These are phyloP conservation scores for Agroathelia rolfsii DNA, from an alignment of 1,284 basidiomycete genomes.

Conservation along the genomic window DNA sequence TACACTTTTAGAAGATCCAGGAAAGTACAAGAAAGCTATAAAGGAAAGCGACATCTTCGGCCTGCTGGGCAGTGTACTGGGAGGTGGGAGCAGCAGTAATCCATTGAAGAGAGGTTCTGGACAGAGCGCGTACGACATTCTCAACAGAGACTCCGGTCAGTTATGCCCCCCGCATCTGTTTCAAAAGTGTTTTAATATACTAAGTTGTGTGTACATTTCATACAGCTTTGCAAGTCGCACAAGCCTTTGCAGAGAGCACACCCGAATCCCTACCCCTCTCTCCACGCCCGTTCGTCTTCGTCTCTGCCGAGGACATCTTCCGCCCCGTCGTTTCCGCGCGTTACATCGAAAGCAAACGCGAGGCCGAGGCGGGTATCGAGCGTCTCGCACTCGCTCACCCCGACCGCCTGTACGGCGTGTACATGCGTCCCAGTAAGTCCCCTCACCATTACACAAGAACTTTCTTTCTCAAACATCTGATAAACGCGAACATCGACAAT, in stretches of 20 bases:
- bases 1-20: constrained; percentile 78
- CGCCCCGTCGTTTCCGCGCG: constrained; percentile 76
- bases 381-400: constrained; percentile 31
- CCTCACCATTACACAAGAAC: too few species aligned
- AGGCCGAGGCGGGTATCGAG: constrained; percentile 71
- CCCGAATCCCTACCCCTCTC: constrained; percentile 22
- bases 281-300: constrained; percentile 76
- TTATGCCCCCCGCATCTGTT: constrained; percentile 9
- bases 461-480: too few species aligned
- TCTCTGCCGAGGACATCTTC: constrained; percentile 92
- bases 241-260: constrained; percentile 51
- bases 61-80: constrained; percentile 38
- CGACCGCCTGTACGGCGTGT: constrained; percentile 50
- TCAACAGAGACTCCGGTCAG: constrained; percentile 90
- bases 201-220: constrained; percentile 6
- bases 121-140: constrained; percentile 56
- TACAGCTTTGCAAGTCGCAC: constrained; percentile 64
- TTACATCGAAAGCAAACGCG: constrained; percentile 86
- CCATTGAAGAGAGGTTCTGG: constrained; percentile 46
- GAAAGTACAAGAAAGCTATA: constrained; percentile 71
- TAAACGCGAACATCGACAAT: too few species aligned
- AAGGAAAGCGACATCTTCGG: constrained; percentile 46
- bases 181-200: too few species aligned
- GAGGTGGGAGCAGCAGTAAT: constrained; percentile 38
- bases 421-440: constrained; percentile 75